Conservation (phyloP, 2,329 filamentous ascomycete genomes). For the Canariomyces notabilis region DNA sequence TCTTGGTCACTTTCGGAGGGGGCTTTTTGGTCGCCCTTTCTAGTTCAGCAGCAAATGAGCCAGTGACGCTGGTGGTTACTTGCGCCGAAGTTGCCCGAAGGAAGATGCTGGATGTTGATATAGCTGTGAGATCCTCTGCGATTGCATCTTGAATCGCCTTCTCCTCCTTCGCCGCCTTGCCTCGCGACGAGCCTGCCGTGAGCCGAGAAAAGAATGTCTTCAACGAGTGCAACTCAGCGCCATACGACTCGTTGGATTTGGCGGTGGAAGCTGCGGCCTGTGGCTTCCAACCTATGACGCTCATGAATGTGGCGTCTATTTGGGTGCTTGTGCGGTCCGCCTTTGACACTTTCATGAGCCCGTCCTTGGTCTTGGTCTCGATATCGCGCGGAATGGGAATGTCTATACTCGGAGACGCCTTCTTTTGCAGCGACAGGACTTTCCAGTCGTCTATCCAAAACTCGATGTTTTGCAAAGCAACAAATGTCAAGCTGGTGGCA, state of each 20-base stretch:
- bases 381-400: constrained; percentile 73
- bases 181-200: constrained; percentile 52
- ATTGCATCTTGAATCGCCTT: constrained; percentile 57
- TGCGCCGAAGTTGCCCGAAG: constrained; percentile 80
- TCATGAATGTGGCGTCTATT: constrained; percentile 88
- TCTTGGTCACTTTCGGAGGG: constrained; percentile 78
- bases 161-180: constrained; percentile 59
- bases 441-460: constrained; percentile 86
- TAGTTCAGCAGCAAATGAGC: constrained; percentile 74
- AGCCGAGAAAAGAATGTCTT: constrained; percentile 76
- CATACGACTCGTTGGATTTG: constrained; percentile 40
- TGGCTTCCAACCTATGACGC: constrained; percentile 78
- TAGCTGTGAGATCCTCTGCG: constrained; percentile 64
- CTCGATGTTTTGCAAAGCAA: constrained; percentile 80
- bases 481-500: constrained; percentile 92
- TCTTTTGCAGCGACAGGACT: constrained; percentile 75
- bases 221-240: constrained; percentile 55
- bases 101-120: constrained; percentile 76
- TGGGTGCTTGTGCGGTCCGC: constrained; percentile 84
- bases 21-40: constrained; percentile 97
- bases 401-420: constrained; percentile 69
- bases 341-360: constrained; percentile 78
- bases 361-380: constrained; percentile 76
- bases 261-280: constrained; percentile 35
- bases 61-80: constrained; percentile 69